A percentile compares a stretch with the other conserved stretches of the same genome.
phyloP scores from a whole-genome alignment of 495 filamentous ascomycete genomes.

The Beverwykella pulmonaria region DNA sequence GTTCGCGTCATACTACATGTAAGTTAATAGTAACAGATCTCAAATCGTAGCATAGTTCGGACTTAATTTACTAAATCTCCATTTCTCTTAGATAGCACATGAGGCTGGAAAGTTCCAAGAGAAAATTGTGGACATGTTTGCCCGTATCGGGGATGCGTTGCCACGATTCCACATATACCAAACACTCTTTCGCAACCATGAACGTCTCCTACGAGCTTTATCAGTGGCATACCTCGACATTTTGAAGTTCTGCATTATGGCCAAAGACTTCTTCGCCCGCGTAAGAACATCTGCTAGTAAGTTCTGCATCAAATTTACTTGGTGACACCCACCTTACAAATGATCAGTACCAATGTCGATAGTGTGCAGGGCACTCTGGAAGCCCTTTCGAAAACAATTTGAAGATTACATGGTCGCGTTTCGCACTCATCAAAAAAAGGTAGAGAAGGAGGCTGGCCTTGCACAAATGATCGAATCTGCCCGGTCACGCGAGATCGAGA shows the following conservation, averaged over 20 bases:
- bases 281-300: slow-evolving; percentile 29
- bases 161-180: slow-evolving; percentile 46
- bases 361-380: slow-evolving; percentile 33
- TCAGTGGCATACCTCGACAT: slow-evolving; percentile 50
- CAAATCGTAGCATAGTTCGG: background rate
- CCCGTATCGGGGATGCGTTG: slow-evolving; percentile 47
- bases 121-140: slow-evolving; percentile 47
- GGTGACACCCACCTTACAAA: background rate
- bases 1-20: slow-evolving; percentile 48
- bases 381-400: slow-evolving; percentile 38
- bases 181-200: slow-evolving; percentile 42
- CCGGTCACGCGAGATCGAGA: slow-evolving; percentile 16
- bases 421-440: slow-evolving; percentile 38
- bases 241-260: slow-evolving; percentile 45
- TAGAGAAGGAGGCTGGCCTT: slow-evolving; percentile 40
- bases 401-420: slow-evolving; percentile 38
- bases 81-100: slow-evolving; percentile 34
- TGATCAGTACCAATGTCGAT: slow-evolving; percentile 18
- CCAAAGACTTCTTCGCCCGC: slow-evolving; percentile 42
- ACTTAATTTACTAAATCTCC: background rate
- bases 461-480: slow-evolving; percentile 42
- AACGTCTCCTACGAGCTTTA: slow-evolving; percentile 42
- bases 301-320: background rate
- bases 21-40: background rate
- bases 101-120: slow-evolving; percentile 47